Conservation (phyloP, 805 yeast species). For the Torulaspora microellipsoides region DNA sequence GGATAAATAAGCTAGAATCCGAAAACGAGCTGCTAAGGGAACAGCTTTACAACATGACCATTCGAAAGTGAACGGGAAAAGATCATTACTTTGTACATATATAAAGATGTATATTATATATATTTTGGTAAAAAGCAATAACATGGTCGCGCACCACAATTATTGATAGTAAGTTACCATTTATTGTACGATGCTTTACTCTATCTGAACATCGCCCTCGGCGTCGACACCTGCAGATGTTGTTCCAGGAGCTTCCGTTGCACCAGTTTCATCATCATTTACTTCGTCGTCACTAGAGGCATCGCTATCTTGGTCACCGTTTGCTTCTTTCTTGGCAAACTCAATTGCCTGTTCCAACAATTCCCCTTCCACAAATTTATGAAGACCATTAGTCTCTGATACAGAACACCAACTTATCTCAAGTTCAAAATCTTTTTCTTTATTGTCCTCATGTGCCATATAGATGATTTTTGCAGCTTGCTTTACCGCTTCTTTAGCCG, state of each 20-base stretch:
- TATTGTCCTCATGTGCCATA: constrained; percentile 94
- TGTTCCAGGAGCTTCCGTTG: constrained; percentile 1
- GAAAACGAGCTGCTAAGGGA: constrained; percentile 46
- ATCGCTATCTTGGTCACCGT: constrained; percentile 25
- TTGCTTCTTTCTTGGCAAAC: constrained; percentile 76
- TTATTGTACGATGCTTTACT: constrained; percentile 5
- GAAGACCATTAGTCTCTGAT: constrained; percentile 73
- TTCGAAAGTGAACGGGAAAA: constrained; percentile 4
- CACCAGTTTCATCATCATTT: constrained; percentile 22
- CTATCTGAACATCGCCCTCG: constrained; percentile 24
- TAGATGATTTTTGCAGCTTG: constrained; percentile 92
- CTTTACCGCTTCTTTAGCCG: constrained; percentile 79
- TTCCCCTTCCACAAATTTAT: constrained; percentile 74
- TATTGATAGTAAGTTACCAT: neutral
- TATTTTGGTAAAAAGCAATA: no score
- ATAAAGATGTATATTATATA: neutral
- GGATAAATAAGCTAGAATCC: constrained; percentile 49
- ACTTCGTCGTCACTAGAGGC: constrained; percentile 21
- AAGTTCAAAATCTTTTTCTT: constrained; percentile 93
- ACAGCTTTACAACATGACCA: constrained; percentile 17
- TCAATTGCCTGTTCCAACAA: constrained; percentile 77
- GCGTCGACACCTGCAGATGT: constrained; percentile 14
- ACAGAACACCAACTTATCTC: constrained; percentile 86
- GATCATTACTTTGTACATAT: constrained; percentile 6
- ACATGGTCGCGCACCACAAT: no score